Conservation (phyloP, 1,284 basidiomycete species). For the Tetrapyrgos nigripes region DNA sequence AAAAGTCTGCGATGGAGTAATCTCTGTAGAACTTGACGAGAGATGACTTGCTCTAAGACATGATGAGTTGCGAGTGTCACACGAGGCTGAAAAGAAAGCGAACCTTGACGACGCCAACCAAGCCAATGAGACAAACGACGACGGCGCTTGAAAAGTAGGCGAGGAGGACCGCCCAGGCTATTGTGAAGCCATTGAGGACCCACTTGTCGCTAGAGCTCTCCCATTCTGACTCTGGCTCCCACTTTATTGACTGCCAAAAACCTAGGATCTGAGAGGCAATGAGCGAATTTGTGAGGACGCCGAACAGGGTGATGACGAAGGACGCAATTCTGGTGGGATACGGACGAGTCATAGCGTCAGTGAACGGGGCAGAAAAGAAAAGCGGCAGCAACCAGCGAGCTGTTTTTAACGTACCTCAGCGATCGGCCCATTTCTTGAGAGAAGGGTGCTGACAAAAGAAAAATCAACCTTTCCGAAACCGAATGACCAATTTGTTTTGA, state of each 20-base stretch:
- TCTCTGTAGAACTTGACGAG: slow-evolving; percentile 72
- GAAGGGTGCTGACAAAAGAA: slow-evolving; percentile 8
- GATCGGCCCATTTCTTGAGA: slow-evolving; percentile 15
- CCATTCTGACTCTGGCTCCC: slow-evolving; percentile 77
- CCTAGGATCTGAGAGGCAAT: slow-evolving; percentile 62
- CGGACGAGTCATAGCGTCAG: slow-evolving; percentile 8
- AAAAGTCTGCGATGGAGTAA: slow-evolving; percentile 77
- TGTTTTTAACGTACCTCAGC: slow-evolving; percentile 12
- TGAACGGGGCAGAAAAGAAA: neutral
- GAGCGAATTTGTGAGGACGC: slow-evolving; percentile 58
- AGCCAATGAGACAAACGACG: slow-evolving; percentile 63
- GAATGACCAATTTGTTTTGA: neutral
- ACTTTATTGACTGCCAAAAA: slow-evolving; percentile 65
- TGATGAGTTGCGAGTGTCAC: neutral
- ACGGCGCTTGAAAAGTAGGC: slow-evolving; percentile 71
- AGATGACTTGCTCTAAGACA: slow-evolving; percentile 53
- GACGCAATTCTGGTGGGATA: slow-evolving; percentile 54
- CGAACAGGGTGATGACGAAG: slow-evolving; percentile 59
- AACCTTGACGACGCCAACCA: slow-evolving; percentile 74
- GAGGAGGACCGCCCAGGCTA: slow-evolving; percentile 70
- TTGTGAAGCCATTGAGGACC: slow-evolving; percentile 61
- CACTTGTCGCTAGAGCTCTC: slow-evolving; percentile 58
- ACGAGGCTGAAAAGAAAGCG: slow-evolving; percentile 17
- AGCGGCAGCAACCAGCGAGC: neutral
- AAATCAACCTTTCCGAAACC: neutral